These are phyloP conservation scores for Fusarium sp. DNA, from an alignment of 2,329 filamentous ascomycete species.

Conservation along the genomic window DNA sequence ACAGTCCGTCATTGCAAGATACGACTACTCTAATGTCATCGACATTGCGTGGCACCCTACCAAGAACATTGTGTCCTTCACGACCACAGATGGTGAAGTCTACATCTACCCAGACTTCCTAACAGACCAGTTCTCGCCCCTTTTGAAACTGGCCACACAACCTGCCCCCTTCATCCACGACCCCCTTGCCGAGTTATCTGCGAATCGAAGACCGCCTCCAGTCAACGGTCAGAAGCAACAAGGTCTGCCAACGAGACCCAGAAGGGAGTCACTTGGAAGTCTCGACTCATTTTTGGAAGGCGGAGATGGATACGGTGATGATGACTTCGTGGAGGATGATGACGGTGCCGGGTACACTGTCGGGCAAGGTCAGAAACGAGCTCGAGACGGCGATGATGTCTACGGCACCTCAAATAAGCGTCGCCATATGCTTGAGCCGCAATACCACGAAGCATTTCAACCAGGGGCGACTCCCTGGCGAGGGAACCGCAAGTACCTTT, in stretches of 20 bases:
- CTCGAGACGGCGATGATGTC: conserved; percentile 62
- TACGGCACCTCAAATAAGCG: conserved; percentile 58
- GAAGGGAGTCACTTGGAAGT: conserved; percentile 75
- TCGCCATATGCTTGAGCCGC: conserved; percentile 62
- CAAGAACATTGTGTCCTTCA: conserved; percentile 89
- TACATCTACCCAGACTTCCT: conserved; percentile 84
- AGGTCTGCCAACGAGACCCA: conserved; percentile 56
- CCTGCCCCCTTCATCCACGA: conserved; percentile 88
- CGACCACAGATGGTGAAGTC: conserved; percentile 89
- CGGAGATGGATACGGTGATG: conserved; percentile 63
- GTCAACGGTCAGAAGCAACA: conserved; percentile 64
- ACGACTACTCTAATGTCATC: conserved; percentile 84
- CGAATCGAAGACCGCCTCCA: conserved; percentile 66
- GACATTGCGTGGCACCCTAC: conserved; percentile 91
- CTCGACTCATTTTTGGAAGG: conserved; percentile 80
- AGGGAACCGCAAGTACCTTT: conserved; percentile 91
- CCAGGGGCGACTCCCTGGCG: conserved; percentile 96
- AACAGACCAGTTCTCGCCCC: conserved; percentile 62
- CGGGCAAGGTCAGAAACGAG: conserved; percentile 59
- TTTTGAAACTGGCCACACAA: conserved; percentile 69
- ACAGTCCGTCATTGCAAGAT: conserved; percentile 79
- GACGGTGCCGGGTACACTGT: conserved; percentile 89
- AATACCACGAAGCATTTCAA: conserved; percentile 86
- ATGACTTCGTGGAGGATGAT: conserved; percentile 93
- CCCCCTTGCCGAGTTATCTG: conserved; percentile 73